These are phyloP conservation scores for Protomyces pachydermus DNA, from an alignment of 1,139 yeast genomes.

Conservation along the genomic window DNA sequence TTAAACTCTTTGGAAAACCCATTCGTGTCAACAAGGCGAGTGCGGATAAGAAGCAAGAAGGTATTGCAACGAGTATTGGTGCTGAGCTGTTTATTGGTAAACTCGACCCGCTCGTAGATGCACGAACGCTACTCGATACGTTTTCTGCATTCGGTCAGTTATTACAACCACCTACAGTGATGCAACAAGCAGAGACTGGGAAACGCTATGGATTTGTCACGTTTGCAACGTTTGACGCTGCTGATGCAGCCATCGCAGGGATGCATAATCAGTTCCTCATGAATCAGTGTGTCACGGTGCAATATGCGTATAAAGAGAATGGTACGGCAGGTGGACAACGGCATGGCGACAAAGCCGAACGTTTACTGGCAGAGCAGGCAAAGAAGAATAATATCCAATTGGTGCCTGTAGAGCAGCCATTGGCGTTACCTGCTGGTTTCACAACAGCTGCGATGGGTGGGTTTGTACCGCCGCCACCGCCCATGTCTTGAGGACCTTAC, in stretches of 20 bases:
- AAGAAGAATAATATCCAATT: conserved; percentile 36
- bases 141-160: conserved; percentile 69
- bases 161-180: conserved; percentile 50
- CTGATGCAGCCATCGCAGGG: conserved; percentile 67
- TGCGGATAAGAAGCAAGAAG: conserved; percentile 36
- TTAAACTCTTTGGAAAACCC: conserved; percentile 59
- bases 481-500: no score
- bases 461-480: neutral
- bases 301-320: conserved; percentile 60
- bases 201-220: conserved; percentile 62
- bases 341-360: conserved; percentile 79
- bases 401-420: neutral
- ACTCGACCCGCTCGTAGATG: conserved; percentile 65
- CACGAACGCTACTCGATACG: conserved; percentile 52
- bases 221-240: conserved; percentile 58
- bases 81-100: conserved; percentile 74
- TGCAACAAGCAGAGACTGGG: conserved; percentile 53
- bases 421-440: neutral
- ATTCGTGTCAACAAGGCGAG: conserved; percentile 57
- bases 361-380: conserved; percentile 68
- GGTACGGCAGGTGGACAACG: conserved; percentile 48
- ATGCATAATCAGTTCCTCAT: conserved; percentile 67
- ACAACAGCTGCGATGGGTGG: neutral
- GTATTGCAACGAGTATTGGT: conserved; percentile 50
- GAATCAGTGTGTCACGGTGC: conserved; percentile 58